phyloP scores from a whole-genome alignment of 202 grass and related monocot species.

The Zizania palustris region DNA sequence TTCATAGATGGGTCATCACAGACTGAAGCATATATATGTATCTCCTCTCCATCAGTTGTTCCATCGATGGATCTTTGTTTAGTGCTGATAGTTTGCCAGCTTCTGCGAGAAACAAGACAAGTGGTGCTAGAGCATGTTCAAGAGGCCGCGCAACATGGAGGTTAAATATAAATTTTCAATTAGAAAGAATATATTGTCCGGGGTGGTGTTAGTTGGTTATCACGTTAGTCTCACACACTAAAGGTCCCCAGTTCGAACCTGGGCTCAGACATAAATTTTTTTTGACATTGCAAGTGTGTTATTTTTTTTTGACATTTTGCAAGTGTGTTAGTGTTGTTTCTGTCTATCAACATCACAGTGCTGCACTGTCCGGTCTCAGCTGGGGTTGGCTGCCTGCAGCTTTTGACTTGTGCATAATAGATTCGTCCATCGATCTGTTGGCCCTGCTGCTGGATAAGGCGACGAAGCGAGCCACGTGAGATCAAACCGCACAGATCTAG shows the following conservation, averaged over 20 bases:
- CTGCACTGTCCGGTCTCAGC: not conserved
- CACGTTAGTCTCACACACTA: slow-evolving; percentile 86
- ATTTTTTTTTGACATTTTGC: too few relatives aligned
- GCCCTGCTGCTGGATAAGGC: slow-evolving; percentile 10
- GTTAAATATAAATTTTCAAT: too few relatives aligned
- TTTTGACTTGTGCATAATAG: slow-evolving; percentile 12
- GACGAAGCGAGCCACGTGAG: slow-evolving; percentile 8
- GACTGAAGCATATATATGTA: slow-evolving; percentile 2
- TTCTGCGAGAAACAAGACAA: not conserved
- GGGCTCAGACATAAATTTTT: slow-evolving; percentile 59
- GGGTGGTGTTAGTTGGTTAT: slow-evolving; percentile 92
- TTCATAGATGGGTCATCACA: not conserved
- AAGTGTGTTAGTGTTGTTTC: too few relatives aligned
- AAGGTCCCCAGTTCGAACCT: slow-evolving; percentile 88
- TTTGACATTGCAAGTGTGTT: too few relatives aligned
- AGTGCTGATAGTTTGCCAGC: not conserved
- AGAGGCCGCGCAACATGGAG: not conserved
- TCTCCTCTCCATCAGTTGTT: not conserved
- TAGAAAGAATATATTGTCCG: too few relatives aligned
- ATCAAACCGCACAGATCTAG: slow-evolving; percentile 15
- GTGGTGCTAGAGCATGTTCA: not conserved
- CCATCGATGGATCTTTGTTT: not conserved
- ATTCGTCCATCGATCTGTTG: not conserved
- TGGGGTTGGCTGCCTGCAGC: not conserved
- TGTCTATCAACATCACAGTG: not conserved